Conservation (phyloP, 345 rosid species). For the Cardamine chenopodiifolia region DNA sequence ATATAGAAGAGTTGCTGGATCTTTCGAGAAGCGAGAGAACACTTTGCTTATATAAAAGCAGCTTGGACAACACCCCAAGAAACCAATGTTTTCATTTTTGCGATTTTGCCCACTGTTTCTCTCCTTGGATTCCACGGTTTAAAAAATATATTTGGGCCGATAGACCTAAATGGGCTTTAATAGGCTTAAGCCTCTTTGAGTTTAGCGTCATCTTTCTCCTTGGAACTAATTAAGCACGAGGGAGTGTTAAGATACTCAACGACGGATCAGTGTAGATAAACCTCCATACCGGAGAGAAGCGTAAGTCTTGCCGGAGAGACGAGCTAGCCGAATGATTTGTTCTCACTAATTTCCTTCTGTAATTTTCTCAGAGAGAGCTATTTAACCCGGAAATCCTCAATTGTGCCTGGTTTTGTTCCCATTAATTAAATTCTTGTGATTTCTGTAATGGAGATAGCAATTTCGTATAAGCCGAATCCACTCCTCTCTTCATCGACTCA, state of each 20-base stretch:
- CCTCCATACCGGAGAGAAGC: constrained; percentile 34
- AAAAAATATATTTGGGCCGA: background rate
- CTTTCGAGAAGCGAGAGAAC: constrained; percentile 31
- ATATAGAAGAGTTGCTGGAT: constrained; percentile 34
- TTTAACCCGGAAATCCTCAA: background rate
- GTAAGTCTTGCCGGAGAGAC: constrained; percentile 25
- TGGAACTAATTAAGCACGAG: background rate
- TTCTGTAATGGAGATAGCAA: constrained; percentile 48
- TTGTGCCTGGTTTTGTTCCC: constrained; percentile 8
- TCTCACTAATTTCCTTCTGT: background rate
- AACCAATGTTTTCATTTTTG: background rate
- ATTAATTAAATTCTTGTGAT: background rate
- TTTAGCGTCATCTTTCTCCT: constrained; percentile 13
- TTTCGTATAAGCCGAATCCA: constrained; percentile 47
- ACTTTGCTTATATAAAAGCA: too few relatives aligned
- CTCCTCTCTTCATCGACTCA: constrained; percentile 43
- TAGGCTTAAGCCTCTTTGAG: constrained; percentile 11
- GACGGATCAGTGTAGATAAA: constrained; percentile 34
- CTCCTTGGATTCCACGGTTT: constrained; percentile 26
- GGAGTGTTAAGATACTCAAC: background rate
- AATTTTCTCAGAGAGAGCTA: background rate
- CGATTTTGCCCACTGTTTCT: background rate
- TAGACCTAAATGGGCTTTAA: background rate
- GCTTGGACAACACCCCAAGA: constrained; percentile 33
- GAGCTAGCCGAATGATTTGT: background rate